Base-by-base conservation (phyloP, 2,329 filamentous ascomycete genomes). In the Nigrospora sphaerica region DNA sequence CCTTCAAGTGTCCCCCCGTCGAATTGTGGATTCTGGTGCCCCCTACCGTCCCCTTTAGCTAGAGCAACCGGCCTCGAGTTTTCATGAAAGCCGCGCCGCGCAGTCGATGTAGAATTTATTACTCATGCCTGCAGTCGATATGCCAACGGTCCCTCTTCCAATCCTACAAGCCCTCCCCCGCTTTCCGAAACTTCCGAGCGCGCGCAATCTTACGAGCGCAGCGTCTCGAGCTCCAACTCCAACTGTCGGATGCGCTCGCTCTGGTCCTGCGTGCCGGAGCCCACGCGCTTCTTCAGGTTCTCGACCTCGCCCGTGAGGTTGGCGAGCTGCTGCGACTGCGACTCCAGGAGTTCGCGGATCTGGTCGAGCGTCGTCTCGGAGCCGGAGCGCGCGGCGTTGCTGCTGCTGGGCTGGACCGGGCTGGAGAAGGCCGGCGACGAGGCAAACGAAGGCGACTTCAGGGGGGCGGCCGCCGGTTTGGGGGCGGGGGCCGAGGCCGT, bases 321-420 rank as follows among this genome's bases (percentile, higher is more conserved):
- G 42, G 75, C 75, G 56, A 95, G 89, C 64, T 90, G 84, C 60
- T 86, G 77, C 46, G 80, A 88, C 68, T 95, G 90, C 52, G 79
- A 77, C 63, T 88, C 81, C 32, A 96, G 73, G 56, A 93, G 70
- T 46, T 78, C 71, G 68, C 88, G 92, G 68, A 95, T 93, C 58
- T 91, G 79, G 34, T 79, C 73, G 38, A 95, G 76, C 6, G 84
- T 81, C 31, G 80, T 72, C 57, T 85, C 81, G 12, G 88, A 72
- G 9, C 74, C 75, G 3, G 74, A 69, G 2, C 72, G 61, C 31
- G 60, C 52, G 10, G 62, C 53, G 36, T 61, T 54, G 18, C 62
- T 49, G 12, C 62, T 52, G 19, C 64, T 59, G 33, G 67, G 55
- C 11, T 67, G 57, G 17, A 70, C 60, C 6, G 67, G 59, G 32